Conservation (phyloP, 495 filamentous ascomycete genomes). For the Aspergillus nidulans region DNA sequence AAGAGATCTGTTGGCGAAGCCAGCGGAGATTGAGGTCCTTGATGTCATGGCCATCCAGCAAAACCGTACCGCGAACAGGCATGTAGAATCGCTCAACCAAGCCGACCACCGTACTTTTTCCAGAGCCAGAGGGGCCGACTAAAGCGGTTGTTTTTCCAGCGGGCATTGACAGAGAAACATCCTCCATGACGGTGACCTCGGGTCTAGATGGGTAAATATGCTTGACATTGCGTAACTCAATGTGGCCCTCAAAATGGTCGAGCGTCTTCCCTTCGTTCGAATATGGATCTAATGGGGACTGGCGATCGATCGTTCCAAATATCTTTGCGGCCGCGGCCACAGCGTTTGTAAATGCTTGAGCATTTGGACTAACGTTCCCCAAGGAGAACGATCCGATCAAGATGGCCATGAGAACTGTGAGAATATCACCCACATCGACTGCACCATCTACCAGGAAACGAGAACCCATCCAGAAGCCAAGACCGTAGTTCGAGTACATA, state of each 20-base stretch:
- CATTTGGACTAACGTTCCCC: slow-evolving; percentile 82
- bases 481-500: slow-evolving; percentile 83
- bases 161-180: slow-evolving; percentile 71
- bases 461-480: slow-evolving; percentile 95
- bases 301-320: slow-evolving; percentile 83
- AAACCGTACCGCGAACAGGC: slow-evolving; percentile 72
- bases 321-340: slow-evolving; percentile 86
- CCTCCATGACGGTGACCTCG: slow-evolving; percentile 80
- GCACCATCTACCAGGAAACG: slow-evolving; percentile 66
- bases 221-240: slow-evolving; percentile 80
- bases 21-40: slow-evolving; percentile 79
- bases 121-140: slow-evolving; percentile 80
- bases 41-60: slow-evolving; percentile 81
- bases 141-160: slow-evolving; percentile 86
- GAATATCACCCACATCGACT: slow-evolving; percentile 46
- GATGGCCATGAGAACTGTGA: slow-evolving; percentile 84
- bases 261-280: slow-evolving; percentile 65
- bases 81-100: slow-evolving; percentile 91
- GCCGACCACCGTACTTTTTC: slow-evolving; percentile 90
- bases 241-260: slow-evolving; percentile 66
- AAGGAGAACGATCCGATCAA: slow-evolving; percentile 90
- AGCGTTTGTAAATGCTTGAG: slow-evolving; percentile 76
- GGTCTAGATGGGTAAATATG: slow-evolving; percentile 93
- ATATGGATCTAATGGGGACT: slow-evolving; percentile 81
- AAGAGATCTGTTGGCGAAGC: slow-evolving; percentile 84